Evolutionary conservation across 2,329 filamentous ascomycete genomes (phyloP).

Genomic region (Camptophora hylomeconis): DNA sequence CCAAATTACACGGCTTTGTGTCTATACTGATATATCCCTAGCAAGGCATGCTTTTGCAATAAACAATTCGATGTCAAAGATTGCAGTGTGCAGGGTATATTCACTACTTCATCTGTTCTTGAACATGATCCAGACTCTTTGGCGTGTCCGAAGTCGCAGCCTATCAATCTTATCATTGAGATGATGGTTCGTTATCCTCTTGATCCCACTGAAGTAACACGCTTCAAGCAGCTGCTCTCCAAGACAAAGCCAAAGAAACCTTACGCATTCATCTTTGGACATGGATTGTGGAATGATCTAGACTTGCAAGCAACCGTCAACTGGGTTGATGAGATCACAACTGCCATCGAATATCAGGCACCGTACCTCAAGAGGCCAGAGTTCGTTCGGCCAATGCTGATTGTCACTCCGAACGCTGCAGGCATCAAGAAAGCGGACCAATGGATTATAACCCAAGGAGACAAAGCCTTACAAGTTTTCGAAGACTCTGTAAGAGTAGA

Average conservation of each 20-base stretch:
- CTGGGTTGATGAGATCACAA: conserved; percentile 63
- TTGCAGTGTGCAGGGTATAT: conserved; percentile 38
- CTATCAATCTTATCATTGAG: conserved; percentile 30
- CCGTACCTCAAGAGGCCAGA: conserved; percentile 11
- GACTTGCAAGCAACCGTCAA: conserved; percentile 28
- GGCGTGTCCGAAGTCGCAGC: conserved; percentile 21
- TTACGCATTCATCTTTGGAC: conserved; percentile 34
- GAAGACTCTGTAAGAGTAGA: conserved; percentile 28
- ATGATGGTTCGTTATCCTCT: conserved; percentile 33
- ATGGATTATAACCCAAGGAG: conserved; percentile 34
- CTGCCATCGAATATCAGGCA: conserved; percentile 71
- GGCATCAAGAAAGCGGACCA: conserved; percentile 34
- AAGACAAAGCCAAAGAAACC: conserved; percentile 20
- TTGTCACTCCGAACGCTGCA: conserved; percentile 35
- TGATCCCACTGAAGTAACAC: conserved; percentile 26
- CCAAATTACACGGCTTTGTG: background rate
- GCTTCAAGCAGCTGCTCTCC: conserved; percentile 26
- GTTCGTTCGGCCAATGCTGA: conserved; percentile 13
- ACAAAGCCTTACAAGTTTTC: conserved; percentile 34
- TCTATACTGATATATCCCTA: conserved; percentile 8
- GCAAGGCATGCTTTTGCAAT: conserved; percentile 35
- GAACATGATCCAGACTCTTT: conserved; percentile 30
- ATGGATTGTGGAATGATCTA: conserved; percentile 37
- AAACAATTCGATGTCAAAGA: conserved; percentile 36
- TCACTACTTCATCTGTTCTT: conserved; percentile 32